Conservation (phyloP, 768 basidiomycete species). For the Termitomyces sp. region DNA sequence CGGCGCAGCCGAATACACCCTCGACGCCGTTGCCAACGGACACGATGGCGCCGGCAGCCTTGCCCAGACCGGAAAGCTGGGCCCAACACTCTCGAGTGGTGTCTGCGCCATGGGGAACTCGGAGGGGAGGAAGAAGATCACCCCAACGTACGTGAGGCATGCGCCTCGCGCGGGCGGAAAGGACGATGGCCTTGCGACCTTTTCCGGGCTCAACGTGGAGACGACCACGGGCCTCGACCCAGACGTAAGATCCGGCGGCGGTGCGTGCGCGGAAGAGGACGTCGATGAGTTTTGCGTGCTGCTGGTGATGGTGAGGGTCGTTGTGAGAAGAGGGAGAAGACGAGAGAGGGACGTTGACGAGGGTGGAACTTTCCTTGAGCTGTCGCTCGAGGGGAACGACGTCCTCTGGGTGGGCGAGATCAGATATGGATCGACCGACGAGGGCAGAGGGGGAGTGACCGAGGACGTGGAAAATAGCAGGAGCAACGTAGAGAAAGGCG, state of each 20-base stretch:
- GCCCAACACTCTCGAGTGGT: constrained; percentile 48
- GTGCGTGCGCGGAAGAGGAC: constrained; percentile 80
- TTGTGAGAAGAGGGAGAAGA: constrained; percentile 7
- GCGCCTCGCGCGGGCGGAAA: constrained; percentile 72
- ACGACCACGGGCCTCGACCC: constrained; percentile 89
- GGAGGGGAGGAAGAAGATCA: constrained; percentile 35
- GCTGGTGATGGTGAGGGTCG: not conserved
- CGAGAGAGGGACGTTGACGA: not conserved
- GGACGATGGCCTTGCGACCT: constrained; percentile 88
- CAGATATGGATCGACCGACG: constrained; percentile 69
- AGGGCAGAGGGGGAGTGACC: constrained; percentile 88
- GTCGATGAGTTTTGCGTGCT: constrained; percentile 58
- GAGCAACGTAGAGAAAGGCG: constrained; percentile 87
- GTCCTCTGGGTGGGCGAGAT: constrained; percentile 87
- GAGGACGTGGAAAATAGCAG: constrained; percentile 68
- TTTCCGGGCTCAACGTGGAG: constrained; percentile 92
- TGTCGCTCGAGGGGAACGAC: constrained; percentile 88
- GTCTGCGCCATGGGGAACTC: not conserved
- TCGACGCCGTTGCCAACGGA: constrained; percentile 44
- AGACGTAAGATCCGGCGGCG: constrained; percentile 64
- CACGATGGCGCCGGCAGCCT: constrained; percentile 41
- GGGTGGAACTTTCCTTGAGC: constrained; percentile 66
- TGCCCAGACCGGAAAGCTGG: constrained; percentile 24
- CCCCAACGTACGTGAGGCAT: constrained; percentile 65
- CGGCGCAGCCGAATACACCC: constrained; percentile 64